Evolutionary conservation across 2,329 filamentous ascomycete species (phyloP), one percentile per base, ranked within the genome.

Genomic region (Pestalotiopsis sp.): DNA sequence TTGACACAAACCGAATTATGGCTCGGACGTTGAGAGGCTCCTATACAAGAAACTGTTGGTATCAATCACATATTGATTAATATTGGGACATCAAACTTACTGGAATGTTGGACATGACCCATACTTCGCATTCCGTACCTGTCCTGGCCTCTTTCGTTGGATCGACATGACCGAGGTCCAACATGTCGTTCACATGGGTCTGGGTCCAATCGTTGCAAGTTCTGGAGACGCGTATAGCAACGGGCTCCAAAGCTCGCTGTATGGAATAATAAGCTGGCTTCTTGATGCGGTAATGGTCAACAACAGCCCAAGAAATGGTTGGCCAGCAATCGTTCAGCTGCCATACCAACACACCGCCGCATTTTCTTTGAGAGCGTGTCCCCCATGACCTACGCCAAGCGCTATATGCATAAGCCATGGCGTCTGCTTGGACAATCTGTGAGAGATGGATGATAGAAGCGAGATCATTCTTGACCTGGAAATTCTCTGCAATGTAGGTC

Each of bases 401-500:
- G 56, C 85, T 81, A 74, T 88, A 88, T 0, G 86, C 85, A 41
- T 80, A 83, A 3, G 81, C 79, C 73, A 88, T 81, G 63, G 85
- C 82, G 71, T 88, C 86, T 3, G 84, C 81, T 76, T 88, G 86
- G 69, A 85, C 82, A 5, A 88, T 75, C 70, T 88, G 86, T 0
- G 86, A 87, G 25, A 82, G 78, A 72, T 88, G 90, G 68, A 88
- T 83, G 73, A 88, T 89, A 63, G 84, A 82, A 1, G 67, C 65
- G n/a, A 80, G 75, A 41, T 80, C 75, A 27, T 72, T 76, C 14
- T 77, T 83, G 49, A 84, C 85, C 3, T 87, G 86, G 75, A 95
- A 89, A 80, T 95, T 95, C 75, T 95, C 93, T 13, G 91, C 88
- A 1, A 95, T 82, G 75, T 95, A 95, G 0, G 91, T 89, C 13